These are phyloP conservation scores for Penicillium daleae DNA, from an alignment of 495 filamentous ascomycete species.

Conservation along the genomic window DNA sequence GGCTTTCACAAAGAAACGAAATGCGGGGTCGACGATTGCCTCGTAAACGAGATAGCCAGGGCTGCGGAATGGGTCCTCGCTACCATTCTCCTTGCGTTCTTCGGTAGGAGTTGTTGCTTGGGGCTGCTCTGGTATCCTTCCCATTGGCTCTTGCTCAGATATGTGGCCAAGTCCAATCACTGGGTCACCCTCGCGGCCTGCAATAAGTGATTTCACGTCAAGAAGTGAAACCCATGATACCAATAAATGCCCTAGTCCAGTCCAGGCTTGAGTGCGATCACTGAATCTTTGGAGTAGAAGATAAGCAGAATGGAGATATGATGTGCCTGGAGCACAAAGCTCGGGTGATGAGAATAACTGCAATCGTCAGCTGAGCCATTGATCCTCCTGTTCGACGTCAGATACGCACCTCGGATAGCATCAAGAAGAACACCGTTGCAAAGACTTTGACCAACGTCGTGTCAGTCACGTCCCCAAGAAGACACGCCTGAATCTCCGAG, in stretches of 20 bases:
- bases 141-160: conserved; percentile 8
- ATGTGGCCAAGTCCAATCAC: conserved; percentile 39
- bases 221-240: conserved; percentile 45
- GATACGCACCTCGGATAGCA: conserved; percentile 43
- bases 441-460: conserved; percentile 34
- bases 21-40: conserved; percentile 40
- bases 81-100: conserved; percentile 18
- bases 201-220: conserved; percentile 47
- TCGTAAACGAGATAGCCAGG: conserved; percentile 42
- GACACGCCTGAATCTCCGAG: conserved; percentile 38
- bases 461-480: conserved; percentile 36
- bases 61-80: conserved; percentile 30
- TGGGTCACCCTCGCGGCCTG: conserved; percentile 46
- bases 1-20: conserved; percentile 40
- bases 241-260: conserved; percentile 33
- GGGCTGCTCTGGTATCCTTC: not conserved
- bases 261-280: conserved; percentile 35
- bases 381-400: too few relatives aligned
- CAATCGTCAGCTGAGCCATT: not conserved
- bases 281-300: conserved; percentile 42
- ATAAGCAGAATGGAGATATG: conserved; percentile 43
- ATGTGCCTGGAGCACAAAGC: conserved; percentile 34
- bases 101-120: conserved; percentile 2
- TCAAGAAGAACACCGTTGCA: conserved; percentile 40
- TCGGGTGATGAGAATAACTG: conserved; percentile 39